These are phyloP conservation scores for Licmophora abbreviata DNA, from an alignment of 108 stramenopile genomes.

Conservation along the genomic window DNA sequence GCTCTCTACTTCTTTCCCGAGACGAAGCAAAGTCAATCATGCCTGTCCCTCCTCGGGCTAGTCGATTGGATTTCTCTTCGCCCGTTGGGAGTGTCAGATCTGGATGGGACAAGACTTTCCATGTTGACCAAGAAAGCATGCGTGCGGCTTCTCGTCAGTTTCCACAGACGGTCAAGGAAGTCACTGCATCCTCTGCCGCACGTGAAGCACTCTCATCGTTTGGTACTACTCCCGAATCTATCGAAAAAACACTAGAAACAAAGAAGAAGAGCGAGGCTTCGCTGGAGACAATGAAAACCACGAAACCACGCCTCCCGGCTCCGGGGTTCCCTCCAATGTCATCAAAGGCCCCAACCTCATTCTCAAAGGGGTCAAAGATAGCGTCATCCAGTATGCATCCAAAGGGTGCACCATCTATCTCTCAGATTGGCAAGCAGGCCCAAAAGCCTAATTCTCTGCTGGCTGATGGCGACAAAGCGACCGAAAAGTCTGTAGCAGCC, in stretches of 20 bases:
- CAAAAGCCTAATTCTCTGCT: conserved; percentile 26
- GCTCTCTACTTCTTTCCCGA: too few species aligned
- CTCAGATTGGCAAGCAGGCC: conserved; percentile 21
- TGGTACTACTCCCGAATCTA: conserved; percentile 69
- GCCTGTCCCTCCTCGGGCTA: too few species aligned
- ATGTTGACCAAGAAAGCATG: conserved; percentile 1
- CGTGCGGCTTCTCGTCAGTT: not conserved
- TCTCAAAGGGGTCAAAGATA: conserved; percentile 4
- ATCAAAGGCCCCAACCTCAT: conserved; percentile 47
- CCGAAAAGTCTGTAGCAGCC: too few species aligned
- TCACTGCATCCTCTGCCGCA: conserved; percentile 37
- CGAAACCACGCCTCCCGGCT: conserved; percentile 2
- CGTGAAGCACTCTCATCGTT: conserved; percentile 50
- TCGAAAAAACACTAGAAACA: conserved; percentile 6
- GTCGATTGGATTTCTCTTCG: too few species aligned
- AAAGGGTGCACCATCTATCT: conserved; percentile 7
- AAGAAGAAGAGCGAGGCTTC: not conserved
- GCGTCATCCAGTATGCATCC: conserved; percentile 3
- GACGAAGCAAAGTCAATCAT: too few species aligned
- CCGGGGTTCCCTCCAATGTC: conserved; percentile 55
- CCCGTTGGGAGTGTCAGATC: not conserved
- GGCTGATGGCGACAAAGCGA: too few species aligned
- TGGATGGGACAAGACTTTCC: not conserved
- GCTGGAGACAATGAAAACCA: not conserved
- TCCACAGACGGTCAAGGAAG: conserved; percentile 38